Conservation (phyloP, 2,329 filamentous ascomycete species). For the Parasarocladium wereldwijsianum region DNA sequence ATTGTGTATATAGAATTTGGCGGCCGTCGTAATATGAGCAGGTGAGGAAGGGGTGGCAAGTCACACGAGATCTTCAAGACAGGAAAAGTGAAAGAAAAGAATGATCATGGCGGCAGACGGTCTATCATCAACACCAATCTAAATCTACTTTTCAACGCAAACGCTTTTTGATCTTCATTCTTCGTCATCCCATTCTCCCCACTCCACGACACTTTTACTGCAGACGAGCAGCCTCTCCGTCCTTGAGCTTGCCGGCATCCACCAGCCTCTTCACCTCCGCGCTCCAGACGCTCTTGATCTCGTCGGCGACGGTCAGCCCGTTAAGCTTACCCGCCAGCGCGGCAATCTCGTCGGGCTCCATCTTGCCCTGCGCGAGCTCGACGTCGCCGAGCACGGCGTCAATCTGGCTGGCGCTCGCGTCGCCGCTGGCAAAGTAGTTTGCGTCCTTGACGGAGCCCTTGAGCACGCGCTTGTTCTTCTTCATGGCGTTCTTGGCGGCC, state of each 20-base stretch:
- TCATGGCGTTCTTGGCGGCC: constrained; percentile 93
- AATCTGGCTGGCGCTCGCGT: constrained; percentile 61
- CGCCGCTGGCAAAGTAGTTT: constrained; percentile 80
- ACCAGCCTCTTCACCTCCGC: constrained; percentile 68
- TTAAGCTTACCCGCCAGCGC: constrained; percentile 67
- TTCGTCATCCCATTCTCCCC: too few species aligned
- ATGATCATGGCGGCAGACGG: too few species aligned
- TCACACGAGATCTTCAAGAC: too few species aligned
- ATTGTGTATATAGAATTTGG: too few species aligned
- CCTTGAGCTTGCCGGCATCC: constrained; percentile 72
- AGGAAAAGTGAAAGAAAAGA: too few species aligned
- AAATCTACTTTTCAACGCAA: too few species aligned
- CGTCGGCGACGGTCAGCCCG: constrained; percentile 60
- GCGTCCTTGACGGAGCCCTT: constrained; percentile 90
- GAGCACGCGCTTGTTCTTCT: constrained; percentile 99
- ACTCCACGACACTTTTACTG: constrained; percentile 16
- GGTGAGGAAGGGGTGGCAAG: too few species aligned
- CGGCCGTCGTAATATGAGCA: too few species aligned
- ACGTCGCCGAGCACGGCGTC: constrained; percentile 75
- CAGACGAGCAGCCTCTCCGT: constrained; percentile 61
- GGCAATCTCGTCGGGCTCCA: constrained; percentile 84
- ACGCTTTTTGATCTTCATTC: too few species aligned
- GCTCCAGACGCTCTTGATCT: constrained; percentile 74
- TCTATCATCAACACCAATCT: too few species aligned
- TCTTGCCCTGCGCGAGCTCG: constrained; percentile 73